Conservation (phyloP, 2,329 filamentous ascomycete genomes). For the Metarhizium anisopliae region DNA sequence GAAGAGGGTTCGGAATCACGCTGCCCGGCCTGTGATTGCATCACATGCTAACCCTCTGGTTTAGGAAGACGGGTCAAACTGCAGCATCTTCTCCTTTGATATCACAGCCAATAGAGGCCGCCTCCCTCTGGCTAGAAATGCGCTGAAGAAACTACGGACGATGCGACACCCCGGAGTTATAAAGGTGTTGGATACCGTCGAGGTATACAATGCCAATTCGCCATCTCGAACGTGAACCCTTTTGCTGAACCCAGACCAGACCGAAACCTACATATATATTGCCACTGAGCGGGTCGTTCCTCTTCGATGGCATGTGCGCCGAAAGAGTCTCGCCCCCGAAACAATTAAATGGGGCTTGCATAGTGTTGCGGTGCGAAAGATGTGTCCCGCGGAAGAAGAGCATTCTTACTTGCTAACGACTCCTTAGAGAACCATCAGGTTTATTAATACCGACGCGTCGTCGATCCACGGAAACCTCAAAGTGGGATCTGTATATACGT, state of each 20-base stretch:
- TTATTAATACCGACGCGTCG: slow-evolving; percentile 87
- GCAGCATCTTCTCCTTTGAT: slow-evolving; percentile 97
- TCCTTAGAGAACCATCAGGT: slow-evolving; percentile 74
- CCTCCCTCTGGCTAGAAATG: slow-evolving; percentile 83
- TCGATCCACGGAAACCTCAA: slow-evolving; percentile 86
- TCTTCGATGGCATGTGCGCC: slow-evolving; percentile 79
- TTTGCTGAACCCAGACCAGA: slow-evolving; percentile 41
- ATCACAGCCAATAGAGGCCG: slow-evolving; percentile 69
- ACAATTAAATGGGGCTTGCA: slow-evolving; percentile 95
- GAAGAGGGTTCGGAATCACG: slow-evolving; percentile 52
- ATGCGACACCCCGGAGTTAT: slow-evolving; percentile 90
- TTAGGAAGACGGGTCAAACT: slow-evolving; percentile 87
- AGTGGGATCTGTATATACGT: slow-evolving; percentile 81
- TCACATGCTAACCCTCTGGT: neutral
- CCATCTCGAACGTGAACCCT: neutral
- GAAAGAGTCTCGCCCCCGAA: slow-evolving; percentile 80
- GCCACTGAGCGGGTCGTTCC: slow-evolving; percentile 86
- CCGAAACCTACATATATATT: slow-evolving; percentile 91
- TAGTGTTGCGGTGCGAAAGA: slow-evolving; percentile 61
- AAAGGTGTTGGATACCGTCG: slow-evolving; percentile 87
- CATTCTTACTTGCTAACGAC: neutral
- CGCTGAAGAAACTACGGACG: slow-evolving; percentile 86
- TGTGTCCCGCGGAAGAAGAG: neutral
- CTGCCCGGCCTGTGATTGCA: neutral
- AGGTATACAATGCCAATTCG: slow-evolving; percentile 42